Evolutionary conservation across 2,329 filamentous ascomycete genomes (phyloP).

Genomic region (Colletotrichum sojae): DNA sequence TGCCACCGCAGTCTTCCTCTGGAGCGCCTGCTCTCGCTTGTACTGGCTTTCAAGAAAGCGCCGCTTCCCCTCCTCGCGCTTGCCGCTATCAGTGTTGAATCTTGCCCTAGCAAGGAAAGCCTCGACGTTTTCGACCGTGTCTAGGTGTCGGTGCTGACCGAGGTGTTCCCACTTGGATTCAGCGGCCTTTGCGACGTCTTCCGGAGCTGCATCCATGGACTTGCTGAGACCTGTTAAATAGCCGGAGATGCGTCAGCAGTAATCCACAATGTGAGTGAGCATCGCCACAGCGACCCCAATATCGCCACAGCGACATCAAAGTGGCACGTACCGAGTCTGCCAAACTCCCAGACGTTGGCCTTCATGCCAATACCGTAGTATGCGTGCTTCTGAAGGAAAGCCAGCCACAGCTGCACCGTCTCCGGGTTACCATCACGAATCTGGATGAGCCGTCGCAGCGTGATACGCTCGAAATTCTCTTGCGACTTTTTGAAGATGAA

Average conservation of each 20-base stretch:
- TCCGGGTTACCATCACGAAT: slow-evolving; percentile 93
- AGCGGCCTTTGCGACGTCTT: slow-evolving; percentile 58
- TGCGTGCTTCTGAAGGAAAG: slow-evolving; percentile 91
- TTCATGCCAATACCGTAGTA: slow-evolving; percentile 99
- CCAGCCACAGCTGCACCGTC: slow-evolving; percentile 91
- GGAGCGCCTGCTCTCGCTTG: slow-evolving; percentile 18
- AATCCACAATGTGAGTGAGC: neutral
- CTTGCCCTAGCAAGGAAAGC: slow-evolving; percentile 69
- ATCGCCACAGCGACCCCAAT: neutral
- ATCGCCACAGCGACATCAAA: neutral
- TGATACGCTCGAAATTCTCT: slow-evolving; percentile 97
- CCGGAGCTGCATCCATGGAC: slow-evolving; percentile 64
- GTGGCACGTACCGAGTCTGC: slow-evolving; percentile 67
- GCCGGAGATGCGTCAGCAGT: slow-evolving; percentile 9
- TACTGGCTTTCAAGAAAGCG: slow-evolving; percentile 28
- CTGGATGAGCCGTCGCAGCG: slow-evolving; percentile 87
- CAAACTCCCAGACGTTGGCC: slow-evolving; percentile 95
- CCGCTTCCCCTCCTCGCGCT: slow-evolving; percentile 28
- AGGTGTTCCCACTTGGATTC: slow-evolving; percentile 69
- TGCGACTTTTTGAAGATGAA: slow-evolving; percentile 98
- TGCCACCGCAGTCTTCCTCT: slow-evolving; percentile 15
- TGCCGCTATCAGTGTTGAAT: slow-evolving; percentile 50
- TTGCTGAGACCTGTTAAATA: slow-evolving; percentile 61
- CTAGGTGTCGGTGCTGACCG: slow-evolving; percentile 64
- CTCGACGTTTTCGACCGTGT: slow-evolving; percentile 69